These are phyloP conservation scores for Quercus gilva DNA, from an alignment of 306 rosid genomes.

Conservation along the genomic window DNA sequence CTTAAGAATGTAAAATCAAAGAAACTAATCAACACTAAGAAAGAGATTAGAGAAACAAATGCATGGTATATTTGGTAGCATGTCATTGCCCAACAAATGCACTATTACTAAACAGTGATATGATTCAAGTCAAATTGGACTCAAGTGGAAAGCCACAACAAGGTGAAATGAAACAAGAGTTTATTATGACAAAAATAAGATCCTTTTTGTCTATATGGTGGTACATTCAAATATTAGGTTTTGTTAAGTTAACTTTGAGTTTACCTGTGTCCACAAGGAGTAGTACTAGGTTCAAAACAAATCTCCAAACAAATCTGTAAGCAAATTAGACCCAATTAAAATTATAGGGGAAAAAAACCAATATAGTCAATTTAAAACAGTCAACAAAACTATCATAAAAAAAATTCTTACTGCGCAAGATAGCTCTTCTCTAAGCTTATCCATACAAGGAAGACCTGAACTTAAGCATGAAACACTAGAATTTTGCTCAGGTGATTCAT, in stretches of 20 bases:
- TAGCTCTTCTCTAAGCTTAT: conserved; percentile 90
- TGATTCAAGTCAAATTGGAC: too few species aligned
- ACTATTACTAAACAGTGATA: too few species aligned
- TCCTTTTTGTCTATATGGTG: background rate
- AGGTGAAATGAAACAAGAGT: too few species aligned
- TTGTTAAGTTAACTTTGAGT: background rate
- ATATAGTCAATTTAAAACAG: background rate
- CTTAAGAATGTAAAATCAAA: background rate
- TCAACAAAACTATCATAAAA: background rate
- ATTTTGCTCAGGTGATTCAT: conserved; percentile 27
- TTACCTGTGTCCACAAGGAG: conserved; percentile 98
- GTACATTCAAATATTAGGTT: background rate
- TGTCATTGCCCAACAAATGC: too few species aligned
- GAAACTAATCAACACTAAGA: background rate
- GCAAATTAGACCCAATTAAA: conserved; percentile 2
- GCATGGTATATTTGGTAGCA: background rate
- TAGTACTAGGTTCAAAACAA: conserved; percentile 93
- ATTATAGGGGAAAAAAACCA: background rate
- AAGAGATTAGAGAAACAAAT: background rate
- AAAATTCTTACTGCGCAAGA: conserved; percentile 80
- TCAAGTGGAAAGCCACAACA: too few species aligned
- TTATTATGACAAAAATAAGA: background rate
- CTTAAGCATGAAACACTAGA: conserved; percentile 34
- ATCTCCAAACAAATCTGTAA: conserved; percentile 89
- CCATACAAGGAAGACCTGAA: conserved; percentile 66